Percentiles rank a stretch among this genome's conserved stretches.
These are phyloP conservation scores for Lentithecium fluviatile DNA, from an alignment of 495 filamentous ascomycete species.

Conservation along the genomic window DNA sequence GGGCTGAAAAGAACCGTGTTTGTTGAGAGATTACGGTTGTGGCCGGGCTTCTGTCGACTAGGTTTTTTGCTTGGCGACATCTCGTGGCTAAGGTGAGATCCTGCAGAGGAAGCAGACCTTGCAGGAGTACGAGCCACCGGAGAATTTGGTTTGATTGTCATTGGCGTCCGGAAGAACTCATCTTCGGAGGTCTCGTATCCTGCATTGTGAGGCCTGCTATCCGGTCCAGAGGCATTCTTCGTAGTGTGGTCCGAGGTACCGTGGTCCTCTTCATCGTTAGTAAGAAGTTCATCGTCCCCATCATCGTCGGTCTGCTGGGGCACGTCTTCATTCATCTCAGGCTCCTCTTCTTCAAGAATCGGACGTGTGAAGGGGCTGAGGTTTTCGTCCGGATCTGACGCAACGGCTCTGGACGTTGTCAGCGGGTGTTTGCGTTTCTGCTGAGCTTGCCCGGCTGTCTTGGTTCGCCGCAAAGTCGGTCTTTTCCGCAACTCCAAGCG, in stretches of 20 bases:
- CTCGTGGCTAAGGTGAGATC: background rate
- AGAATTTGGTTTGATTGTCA: constrained; percentile 28
- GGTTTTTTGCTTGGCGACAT: constrained; percentile 24
- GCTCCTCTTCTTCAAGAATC: constrained; percentile 39
- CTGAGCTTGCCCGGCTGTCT: constrained; percentile 19
- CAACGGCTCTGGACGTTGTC: constrained; percentile 51
- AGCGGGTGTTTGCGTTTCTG: constrained; percentile 50
- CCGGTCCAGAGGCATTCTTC: constrained; percentile 26
- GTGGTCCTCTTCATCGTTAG: constrained; percentile 61
- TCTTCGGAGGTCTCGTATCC: constrained; percentile 27
- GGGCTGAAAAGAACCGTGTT: constrained; percentile 77
- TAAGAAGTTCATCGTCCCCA: constrained; percentile 87
- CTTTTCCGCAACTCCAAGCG: constrained; percentile 52
- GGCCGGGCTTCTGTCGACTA: constrained; percentile 44
- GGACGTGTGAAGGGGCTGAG: constrained; percentile 26
- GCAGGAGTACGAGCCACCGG: constrained; percentile 13
- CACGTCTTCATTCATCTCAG: constrained; percentile 43
- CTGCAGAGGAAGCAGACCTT: constrained; percentile 14
- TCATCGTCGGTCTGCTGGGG: constrained; percentile 71
- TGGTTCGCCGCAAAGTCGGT: constrained; percentile 41
- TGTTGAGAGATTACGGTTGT: constrained; percentile 68
- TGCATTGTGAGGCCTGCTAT: constrained; percentile 6
- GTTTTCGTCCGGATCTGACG: constrained; percentile 59
- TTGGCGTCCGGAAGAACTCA: constrained; percentile 41
- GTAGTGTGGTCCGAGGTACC: constrained; percentile 34